A percentile compares a stretch with the other conserved stretches of the same genome.
Evolutionary conservation across 2,329 filamentous ascomycete genomes (phyloP).

Genomic region (Hortaea werneckii): DNA sequence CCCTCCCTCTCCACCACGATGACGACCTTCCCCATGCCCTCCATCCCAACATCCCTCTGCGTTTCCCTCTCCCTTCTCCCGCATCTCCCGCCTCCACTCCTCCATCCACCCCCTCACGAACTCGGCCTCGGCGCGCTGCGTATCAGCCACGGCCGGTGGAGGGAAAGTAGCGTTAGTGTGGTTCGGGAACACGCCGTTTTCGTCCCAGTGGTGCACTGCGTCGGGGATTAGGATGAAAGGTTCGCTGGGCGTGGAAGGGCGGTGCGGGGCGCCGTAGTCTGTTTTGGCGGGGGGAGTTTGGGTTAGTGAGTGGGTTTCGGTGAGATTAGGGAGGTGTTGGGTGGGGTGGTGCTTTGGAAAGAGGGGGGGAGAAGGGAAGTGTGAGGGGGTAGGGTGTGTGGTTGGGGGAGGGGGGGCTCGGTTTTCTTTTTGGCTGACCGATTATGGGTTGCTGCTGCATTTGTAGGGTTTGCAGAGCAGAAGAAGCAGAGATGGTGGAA

Average conservation of each 20-base stretch:
- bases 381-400: too few species aligned
- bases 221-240: conserved; percentile 63
- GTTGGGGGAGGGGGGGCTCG: too few species aligned
- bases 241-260: conserved; percentile 52
- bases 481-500: not conserved
- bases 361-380: too few species aligned
- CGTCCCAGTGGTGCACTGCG: conserved; percentile 58
- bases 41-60: too few species aligned
- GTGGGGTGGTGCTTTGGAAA: too few species aligned
- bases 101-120: conserved; percentile 60
- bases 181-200: conserved; percentile 44
- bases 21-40: too few species aligned
- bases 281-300: not conserved
- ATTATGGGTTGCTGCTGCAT: not conserved
- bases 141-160: conserved; percentile 46
- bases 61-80: too few species aligned
- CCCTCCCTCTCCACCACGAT: too few species aligned
- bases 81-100: conserved; percentile 38
- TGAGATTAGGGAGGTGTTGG: too few species aligned
- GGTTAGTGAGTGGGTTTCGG: not conserved
- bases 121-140: conserved; percentile 47
- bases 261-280: conserved; percentile 35
- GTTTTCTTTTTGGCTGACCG: too few species aligned
- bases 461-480: not conserved
- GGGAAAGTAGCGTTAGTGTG: conserved; percentile 51